Percentiles rank a stretch among this genome's conserved stretches.
phyloP scores from a whole-genome alignment of 1,139 yeast genomes.

The Blastobotrys arbuscula region DNA sequence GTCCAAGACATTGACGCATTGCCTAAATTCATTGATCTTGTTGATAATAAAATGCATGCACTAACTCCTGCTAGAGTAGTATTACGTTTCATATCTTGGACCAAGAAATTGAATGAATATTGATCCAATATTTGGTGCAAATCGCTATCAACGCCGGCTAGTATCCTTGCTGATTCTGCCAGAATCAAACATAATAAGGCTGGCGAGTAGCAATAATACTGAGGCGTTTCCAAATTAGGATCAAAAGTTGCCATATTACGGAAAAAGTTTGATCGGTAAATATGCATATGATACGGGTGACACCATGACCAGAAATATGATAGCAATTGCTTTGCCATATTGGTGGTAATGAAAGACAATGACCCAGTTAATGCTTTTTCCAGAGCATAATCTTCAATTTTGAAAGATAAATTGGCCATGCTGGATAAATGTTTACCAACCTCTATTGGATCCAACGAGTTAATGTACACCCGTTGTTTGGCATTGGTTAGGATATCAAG shows the following conservation, averaged over 20 bases:
- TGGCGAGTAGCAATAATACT: conserved; percentile 9
- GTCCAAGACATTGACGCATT: conserved; percentile 7
- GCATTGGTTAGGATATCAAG: neutral
- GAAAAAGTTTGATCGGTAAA: conserved; percentile 11
- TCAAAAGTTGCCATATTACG: conserved; percentile 9
- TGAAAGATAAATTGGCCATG: conserved; percentile 1
- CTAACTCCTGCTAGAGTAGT: conserved; percentile 5
- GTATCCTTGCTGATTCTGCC: conserved; percentile 8
- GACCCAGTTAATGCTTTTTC: conserved; percentile 6
- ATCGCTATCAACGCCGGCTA: conserved; percentile 8
- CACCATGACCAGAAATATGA: conserved; percentile 13
- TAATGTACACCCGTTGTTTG: neutral
- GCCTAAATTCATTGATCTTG: conserved; percentile 3
- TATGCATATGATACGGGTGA: conserved; percentile 12
- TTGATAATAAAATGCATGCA: conserved; percentile 4
- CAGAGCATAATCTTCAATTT: conserved; percentile 11
- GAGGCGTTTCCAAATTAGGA: neutral
- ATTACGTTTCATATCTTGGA: conserved; percentile 3
- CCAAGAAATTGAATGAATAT: conserved; percentile 1
- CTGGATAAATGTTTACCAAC: conserved; percentile 2
- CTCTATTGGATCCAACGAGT: neutral
- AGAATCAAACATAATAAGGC: conserved; percentile 11
- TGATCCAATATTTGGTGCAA: conserved; percentile 8
- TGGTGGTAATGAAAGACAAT: neutral
- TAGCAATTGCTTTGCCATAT: conserved; percentile 9